Base-by-base conservation (phyloP, 768 basidiomycete species). In the Phaffia tasmanica region DNA sequence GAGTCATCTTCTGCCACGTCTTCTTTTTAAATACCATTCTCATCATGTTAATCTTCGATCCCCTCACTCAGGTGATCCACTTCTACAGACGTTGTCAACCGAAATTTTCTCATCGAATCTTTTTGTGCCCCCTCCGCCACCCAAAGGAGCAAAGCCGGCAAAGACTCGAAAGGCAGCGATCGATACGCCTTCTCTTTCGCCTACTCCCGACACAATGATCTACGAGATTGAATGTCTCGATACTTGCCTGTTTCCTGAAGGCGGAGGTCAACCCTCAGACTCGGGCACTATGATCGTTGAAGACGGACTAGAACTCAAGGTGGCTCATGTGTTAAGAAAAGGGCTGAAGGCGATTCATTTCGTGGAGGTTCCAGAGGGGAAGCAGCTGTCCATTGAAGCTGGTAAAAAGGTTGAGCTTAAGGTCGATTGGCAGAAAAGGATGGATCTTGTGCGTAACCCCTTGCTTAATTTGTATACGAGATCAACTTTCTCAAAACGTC, bases 291-390 rank as follows among this genome's bases (percentile, higher is more conserved):
- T 77, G 88, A 35, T 65, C 0, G 63, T 70, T 27, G 64, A 32
- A 0, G 79, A 83, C 70, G 80, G 80, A n/a, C 75, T 70, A 1
- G 62, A 74, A 15, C 85, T 84, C 82, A 77, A 81, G 18, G 85
- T 90, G 21, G 73, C 83, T 0, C 83, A 86, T 71, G 83, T 83
- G 25, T 83, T 85, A 72, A 79, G 88, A 59, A 80, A 83, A 48
- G 86, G 87, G 19, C 83, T 86, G 16, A 81, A 84, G 71, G 87
- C 87, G 1, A 82, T 89, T 23, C 88, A 89, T 78, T 87, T 83
- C 73, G 67, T 82, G 81, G 1, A 74, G 80, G 51, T 78, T 7
- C 76, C 82, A 30, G 61, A 57, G 19, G 63, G 55, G 27, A 42
- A 42, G 6, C 35, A 42, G 35, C 35, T 42, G 35, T 11, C 11